Evolutionary conservation across 805 yeast genomes (phyloP).

Genomic region (Wickerhamiella sergipiensis): DNA sequence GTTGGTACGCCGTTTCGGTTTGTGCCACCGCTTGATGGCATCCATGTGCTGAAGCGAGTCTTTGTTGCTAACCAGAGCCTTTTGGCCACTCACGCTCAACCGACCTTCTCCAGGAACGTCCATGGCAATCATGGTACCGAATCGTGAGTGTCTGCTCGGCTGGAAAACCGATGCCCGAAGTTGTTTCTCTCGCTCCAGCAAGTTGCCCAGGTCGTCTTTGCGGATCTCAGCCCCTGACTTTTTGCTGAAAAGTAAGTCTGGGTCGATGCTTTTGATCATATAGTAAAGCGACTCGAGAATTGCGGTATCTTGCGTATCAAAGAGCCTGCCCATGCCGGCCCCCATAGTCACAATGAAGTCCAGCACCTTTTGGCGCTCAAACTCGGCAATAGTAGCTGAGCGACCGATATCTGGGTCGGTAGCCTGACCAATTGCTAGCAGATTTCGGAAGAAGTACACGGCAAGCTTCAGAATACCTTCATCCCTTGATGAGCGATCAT

Average conservation of each 20-base stretch:
- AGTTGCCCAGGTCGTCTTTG: constrained; percentile 23
- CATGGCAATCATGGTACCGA: constrained; percentile 74
- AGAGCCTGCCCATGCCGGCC: constrained; percentile 48
- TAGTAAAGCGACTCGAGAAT: constrained; percentile 59
- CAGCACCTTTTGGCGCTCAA: constrained; percentile 58
- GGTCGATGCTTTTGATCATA: constrained; percentile 43
- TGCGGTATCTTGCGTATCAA: constrained; percentile 48
- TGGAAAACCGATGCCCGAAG: constrained; percentile 33
- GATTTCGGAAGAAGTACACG: constrained; percentile 59
- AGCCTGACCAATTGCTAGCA: constrained; percentile 50
- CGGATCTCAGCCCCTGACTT: constrained; percentile 9
- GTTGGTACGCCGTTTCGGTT: constrained; percentile 18
- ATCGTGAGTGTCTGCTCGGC: constrained; percentile 72
- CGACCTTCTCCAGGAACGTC: constrained; percentile 46
- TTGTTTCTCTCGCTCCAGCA: constrained; percentile 48
- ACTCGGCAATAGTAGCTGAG: constrained; percentile 42
- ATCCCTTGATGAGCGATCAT: constrained; percentile 56
- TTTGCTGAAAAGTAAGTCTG: constrained; percentile 20
- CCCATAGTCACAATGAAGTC: constrained; percentile 58
- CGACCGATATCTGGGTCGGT: constrained; percentile 53
- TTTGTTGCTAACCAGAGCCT: constrained; percentile 37
- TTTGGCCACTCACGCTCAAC: constrained; percentile 61
- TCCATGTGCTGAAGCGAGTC: constrained; percentile 55
- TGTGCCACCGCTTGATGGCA: constrained; percentile 50
- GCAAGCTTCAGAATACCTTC: constrained; percentile 59